Percentiles rank a stretch among this genome's conserved stretches.
phyloP scores from a whole-genome alignment of 768 basidiomycete genomes.

The Cystofilobasidium ferigula region DNA sequence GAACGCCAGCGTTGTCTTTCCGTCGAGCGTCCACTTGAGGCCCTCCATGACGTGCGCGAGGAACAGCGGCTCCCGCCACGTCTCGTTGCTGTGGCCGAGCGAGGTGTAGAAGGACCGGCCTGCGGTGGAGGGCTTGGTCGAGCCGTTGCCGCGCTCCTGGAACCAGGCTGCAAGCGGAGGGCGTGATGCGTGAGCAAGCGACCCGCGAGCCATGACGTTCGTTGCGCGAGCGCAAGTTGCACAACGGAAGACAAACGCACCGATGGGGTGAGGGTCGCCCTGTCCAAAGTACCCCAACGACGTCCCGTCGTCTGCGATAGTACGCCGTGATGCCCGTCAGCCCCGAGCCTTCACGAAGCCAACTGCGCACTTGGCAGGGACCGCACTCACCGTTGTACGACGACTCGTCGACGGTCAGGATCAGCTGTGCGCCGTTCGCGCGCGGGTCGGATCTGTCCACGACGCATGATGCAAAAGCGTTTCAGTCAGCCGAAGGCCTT shows the following conservation, averaged over 20 bases:
- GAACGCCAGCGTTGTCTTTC: slow-evolving; percentile 60
- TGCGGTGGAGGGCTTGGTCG: slow-evolving; percentile 42
- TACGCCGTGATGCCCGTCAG: too few species aligned
- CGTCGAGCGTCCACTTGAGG: slow-evolving; percentile 59
- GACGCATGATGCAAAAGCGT: too few species aligned
- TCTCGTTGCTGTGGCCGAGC: slow-evolving; percentile 66
- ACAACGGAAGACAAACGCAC: slow-evolving; percentile 43
- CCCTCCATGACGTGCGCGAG: slow-evolving; percentile 63
- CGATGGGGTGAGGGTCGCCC: slow-evolving; percentile 67
- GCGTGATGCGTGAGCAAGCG: neutral
- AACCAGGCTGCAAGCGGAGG: slow-evolving; percentile 55
- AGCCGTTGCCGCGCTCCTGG: slow-evolving; percentile 62
- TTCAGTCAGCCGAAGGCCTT: too few species aligned
- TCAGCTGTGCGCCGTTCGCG: slow-evolving; percentile 49
- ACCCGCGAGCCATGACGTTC: neutral
- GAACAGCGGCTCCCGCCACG: slow-evolving; percentile 65
- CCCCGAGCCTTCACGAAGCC: neutral
- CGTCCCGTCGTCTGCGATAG: slow-evolving; percentile 31
- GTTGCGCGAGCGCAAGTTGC: too few species aligned
- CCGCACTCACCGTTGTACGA: slow-evolving; percentile 48
- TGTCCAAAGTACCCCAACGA: slow-evolving; percentile 48
- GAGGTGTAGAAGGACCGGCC: slow-evolving; percentile 78
- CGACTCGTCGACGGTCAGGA: slow-evolving; percentile 56
- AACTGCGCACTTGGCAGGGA: neutral
- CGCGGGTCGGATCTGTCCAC: slow-evolving; percentile 67